A percentile compares a stretch with the other conserved stretches of the same genome.
Conservation (phyloP, 2,329 filamentous ascomycete genomes). For the Fulvia fulva region DNA sequence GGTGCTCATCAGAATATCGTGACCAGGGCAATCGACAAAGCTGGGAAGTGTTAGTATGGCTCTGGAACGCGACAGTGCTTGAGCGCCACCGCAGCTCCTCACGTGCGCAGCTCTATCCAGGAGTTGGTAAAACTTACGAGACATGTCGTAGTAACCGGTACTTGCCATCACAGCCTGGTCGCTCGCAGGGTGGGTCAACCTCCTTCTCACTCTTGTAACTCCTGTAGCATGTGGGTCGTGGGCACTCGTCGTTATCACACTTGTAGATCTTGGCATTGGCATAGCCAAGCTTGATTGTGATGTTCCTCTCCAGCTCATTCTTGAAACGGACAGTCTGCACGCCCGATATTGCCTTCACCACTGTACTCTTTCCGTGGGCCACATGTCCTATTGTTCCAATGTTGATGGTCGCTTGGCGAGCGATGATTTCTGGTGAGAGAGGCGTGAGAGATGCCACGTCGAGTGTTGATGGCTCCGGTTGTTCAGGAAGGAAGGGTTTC, state of each 20-base stretch:
- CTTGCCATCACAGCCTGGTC: conserved; percentile 81
- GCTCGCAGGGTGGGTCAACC: conserved; percentile 91
- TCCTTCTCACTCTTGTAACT: conserved; percentile 99
- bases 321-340: conserved; percentile 99
- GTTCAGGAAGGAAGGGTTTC: conserved; percentile 70
- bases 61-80: not conserved
- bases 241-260: conserved; percentile 88
- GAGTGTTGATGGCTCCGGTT: conserved; percentile 87
- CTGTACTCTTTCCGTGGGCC: conserved; percentile 99
- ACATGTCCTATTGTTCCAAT: conserved; percentile 99
- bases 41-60: conserved; percentile 35
- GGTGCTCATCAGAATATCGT: conserved; percentile 99
- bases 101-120: not conserved
- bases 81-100: not conserved
- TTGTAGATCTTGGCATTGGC: conserved; percentile 99
- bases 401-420: conserved; percentile 96
- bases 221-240: conserved; percentile 88
- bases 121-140: conserved; percentile 60
- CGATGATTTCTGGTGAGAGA: conserved; percentile 93
- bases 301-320: conserved; percentile 98
- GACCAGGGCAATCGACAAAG: conserved; percentile 97
- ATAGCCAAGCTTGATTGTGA: conserved; percentile 99
- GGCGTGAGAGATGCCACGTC: conserved; percentile 77
- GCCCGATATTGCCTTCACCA: conserved; percentile 97
- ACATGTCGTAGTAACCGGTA: conserved; percentile 89